phyloP scores from a whole-genome alignment of 257 asterid species.

The Ballota nigra region DNA sequence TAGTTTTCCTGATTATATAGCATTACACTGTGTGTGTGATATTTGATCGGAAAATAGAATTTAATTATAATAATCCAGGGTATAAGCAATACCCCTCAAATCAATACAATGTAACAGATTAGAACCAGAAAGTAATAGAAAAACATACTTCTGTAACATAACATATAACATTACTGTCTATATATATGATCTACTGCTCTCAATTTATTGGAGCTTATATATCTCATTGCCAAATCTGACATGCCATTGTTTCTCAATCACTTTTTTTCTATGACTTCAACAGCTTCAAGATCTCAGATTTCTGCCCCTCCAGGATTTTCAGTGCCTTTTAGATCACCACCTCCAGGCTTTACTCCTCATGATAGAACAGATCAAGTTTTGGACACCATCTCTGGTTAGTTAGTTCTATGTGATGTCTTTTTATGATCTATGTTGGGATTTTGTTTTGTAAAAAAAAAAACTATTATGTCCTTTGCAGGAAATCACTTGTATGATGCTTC shows the following conservation, averaged over 20 bases:
- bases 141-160: no score
- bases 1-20: no score
- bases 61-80: no score
- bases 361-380: constrained; percentile 57
- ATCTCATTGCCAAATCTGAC: no score
- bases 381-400: constrained; percentile 50
- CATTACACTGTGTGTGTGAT: no score
- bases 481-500: constrained; percentile 49
- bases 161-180: no score
- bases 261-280: constrained; percentile 23
- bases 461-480: constrained; percentile 45
- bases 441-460: neutral
- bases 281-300: constrained; percentile 85
- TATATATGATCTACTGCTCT: no score
- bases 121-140: no score
- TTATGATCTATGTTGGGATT: neutral
- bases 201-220: no score
- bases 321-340: constrained; percentile 70
- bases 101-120: no score
- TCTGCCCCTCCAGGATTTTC: constrained; percentile 96
- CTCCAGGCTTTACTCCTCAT: constrained; percentile 85
- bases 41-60: no score
- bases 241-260: constrained; percentile 10
- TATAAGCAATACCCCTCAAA: no score
- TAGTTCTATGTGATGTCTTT: constrained; percentile 28